Conservation (phyloP, 2,329 filamentous ascomycete genomes). For the Aspergillus japonicus region DNA sequence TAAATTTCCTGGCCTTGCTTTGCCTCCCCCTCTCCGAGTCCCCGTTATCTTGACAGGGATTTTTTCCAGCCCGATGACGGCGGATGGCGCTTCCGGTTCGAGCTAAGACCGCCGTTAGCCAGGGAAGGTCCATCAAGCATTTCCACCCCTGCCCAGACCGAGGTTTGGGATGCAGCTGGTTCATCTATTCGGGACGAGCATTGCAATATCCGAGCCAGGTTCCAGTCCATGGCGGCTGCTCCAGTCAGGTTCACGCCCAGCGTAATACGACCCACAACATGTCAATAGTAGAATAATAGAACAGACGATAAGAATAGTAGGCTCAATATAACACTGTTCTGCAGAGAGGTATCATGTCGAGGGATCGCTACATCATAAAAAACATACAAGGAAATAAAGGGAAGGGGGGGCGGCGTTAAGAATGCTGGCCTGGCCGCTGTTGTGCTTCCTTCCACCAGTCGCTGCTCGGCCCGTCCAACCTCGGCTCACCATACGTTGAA, state of each 20-base stretch:
- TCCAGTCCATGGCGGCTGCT: not conserved
- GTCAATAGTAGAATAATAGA: not conserved
- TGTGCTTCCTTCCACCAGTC: conserved; percentile 13
- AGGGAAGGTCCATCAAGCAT: not conserved
- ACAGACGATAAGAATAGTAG: not conserved
- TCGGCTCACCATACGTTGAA: conserved; percentile 10
- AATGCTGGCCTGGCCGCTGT: conserved; percentile 7
- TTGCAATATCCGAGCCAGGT: not conserved
- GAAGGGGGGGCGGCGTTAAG: not conserved
- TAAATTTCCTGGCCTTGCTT: not conserved
- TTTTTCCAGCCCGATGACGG: not conserved
- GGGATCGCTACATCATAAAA: conserved; percentile 15
- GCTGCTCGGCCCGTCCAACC: conserved; percentile 5
- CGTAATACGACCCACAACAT: not conserved
- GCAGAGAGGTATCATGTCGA: conserved; percentile 17
- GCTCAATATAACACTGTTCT: conserved; percentile 3
- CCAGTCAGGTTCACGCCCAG: not conserved
- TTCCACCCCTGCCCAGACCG: not conserved
- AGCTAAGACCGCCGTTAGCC: not conserved
- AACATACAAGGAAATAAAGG: not conserved
- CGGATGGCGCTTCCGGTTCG: not conserved
- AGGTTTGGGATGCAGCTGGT: not conserved
- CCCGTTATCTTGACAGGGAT: not conserved
- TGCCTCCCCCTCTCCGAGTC: not conserved
- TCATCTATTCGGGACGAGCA: conserved; percentile 3